Percentiles rank a stretch among this genome's conserved stretches.
Conservation (phyloP, 2,329 filamentous ascomycete genomes). For the Aureobasidium lini region DNA sequence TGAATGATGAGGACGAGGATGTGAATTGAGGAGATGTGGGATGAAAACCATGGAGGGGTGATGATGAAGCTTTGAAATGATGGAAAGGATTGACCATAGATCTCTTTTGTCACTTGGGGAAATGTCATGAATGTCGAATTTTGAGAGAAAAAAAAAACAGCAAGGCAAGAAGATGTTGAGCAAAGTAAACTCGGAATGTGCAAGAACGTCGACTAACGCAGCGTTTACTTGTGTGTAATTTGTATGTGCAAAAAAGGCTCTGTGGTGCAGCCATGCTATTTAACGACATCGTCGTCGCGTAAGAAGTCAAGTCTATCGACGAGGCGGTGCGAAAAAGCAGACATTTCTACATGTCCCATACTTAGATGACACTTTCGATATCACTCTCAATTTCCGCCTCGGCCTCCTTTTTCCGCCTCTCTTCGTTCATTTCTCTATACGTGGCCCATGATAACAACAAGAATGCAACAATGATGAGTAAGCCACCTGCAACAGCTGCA, state of each 20-base stretch:
- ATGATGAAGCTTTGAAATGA: no score
- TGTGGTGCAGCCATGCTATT: no score
- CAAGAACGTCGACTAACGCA: not conserved
- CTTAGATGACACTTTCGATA: constrained; percentile 29
- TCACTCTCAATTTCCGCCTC: constrained; percentile 37
- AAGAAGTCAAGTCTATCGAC: not conserved
- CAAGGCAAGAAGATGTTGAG: no score
- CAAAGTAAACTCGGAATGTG: no score
- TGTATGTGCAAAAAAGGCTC: not conserved
- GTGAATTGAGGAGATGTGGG: not conserved
- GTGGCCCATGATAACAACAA: constrained; percentile 83
- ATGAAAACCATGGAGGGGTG: no score
- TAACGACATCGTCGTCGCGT: not conserved
- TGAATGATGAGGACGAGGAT: no score
- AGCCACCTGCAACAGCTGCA: constrained; percentile 72
- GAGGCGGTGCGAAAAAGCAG: no score
- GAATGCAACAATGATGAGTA: constrained; percentile 84
- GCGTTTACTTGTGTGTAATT: not conserved
- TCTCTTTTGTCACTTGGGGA: no score
- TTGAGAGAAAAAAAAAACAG: no score
- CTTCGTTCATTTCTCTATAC: constrained; percentile 86
- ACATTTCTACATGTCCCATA: no score
- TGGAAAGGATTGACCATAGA: not conserved
- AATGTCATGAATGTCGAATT: not conserved
- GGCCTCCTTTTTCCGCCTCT: constrained; percentile 53